A percentile compares a stretch with the other conserved stretches of the same genome.
phyloP scores from a whole-genome alignment of 805 yeast species.

The Wickerhamomyces alni region DNA sequence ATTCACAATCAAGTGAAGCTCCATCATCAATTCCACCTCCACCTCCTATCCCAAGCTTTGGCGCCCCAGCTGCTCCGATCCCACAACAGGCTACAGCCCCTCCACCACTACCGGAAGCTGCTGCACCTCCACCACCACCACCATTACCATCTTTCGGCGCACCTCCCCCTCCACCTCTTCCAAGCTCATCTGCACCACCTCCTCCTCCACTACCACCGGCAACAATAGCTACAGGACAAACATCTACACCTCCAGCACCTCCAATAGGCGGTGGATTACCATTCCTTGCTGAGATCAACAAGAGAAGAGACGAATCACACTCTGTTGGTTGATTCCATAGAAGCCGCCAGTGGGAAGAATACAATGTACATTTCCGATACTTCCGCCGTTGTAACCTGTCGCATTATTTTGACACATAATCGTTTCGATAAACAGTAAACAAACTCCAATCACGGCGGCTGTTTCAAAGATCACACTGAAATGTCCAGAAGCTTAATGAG shows the following conservation, averaged over 20 bases:
- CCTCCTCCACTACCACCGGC: conserved; percentile 24
- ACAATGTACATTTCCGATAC: too few relatives aligned
- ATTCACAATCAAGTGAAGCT: conserved; percentile 5
- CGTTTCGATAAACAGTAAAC: background rate
- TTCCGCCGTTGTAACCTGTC: too few relatives aligned
- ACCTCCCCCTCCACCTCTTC: conserved; percentile 5
- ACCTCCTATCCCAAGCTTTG: conserved; percentile 21
- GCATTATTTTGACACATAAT: background rate
- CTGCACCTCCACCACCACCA: conserved; percentile 26
- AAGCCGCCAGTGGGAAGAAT: too few relatives aligned
- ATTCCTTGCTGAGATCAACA: conserved; percentile 43
- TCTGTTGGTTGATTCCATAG: too few relatives aligned
- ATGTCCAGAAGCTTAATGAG: background rate
- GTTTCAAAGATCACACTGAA: background rate
- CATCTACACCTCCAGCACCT: conserved; percentile 28
- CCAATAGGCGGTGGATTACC: conserved; percentile 34
- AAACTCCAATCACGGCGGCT: background rate
- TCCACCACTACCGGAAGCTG: conserved; percentile 15
- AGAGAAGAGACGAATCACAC: conserved; percentile 39
- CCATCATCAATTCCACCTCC: conserved; percentile 23
- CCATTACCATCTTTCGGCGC: conserved; percentile 4
- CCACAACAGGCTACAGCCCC: conserved; percentile 27
- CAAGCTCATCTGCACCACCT: conserved; percentile 20
- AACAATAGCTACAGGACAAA: conserved; percentile 22
- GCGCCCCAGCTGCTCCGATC: conserved; percentile 28